A percentile compares a stretch with the other conserved stretches of the same genome.
Evolutionary conservation across 352 stramenopile species (phyloP).

Genomic region (Pythium periplocum): DNA sequence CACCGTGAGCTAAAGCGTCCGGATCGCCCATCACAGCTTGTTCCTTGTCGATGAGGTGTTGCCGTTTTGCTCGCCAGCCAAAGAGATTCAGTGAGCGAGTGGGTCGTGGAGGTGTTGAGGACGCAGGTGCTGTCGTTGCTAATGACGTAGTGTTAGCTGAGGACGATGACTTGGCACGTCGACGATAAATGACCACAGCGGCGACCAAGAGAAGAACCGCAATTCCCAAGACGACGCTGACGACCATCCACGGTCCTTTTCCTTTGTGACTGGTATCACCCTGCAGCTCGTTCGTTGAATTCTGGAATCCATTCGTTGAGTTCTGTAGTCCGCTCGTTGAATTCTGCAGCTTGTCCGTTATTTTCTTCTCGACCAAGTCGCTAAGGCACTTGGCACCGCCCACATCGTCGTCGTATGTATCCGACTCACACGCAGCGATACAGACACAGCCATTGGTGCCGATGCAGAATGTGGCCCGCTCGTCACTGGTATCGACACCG

Average conservation of each 20-base stretch:
- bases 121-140: too few relatives aligned
- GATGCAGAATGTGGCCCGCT: conserved; percentile 14
- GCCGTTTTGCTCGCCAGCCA: conserved; percentile 12
- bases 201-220: background rate
- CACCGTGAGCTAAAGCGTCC: too few relatives aligned
- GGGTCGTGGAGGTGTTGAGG: too few relatives aligned
- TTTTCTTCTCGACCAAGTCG: too few relatives aligned
- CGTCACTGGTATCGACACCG: too few relatives aligned
- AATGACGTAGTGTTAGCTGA: too few relatives aligned
- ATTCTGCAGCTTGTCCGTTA: too few relatives aligned
- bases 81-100: conserved; percentile 2
- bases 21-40: too few relatives aligned
- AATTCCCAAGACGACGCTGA: background rate
- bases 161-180: too few relatives aligned
- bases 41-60: conserved; percentile 16
- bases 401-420: conserved; percentile 15
- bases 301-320: background rate
- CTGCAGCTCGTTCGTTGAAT: background rate
- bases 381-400: conserved; percentile 8
- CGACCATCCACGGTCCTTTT: background rate
- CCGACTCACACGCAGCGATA: conserved; percentile 30
- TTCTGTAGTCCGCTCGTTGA: too few relatives aligned
- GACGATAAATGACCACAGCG: too few relatives aligned
- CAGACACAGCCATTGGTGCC: conserved; percentile 30
- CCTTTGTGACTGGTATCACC: background rate